Base-by-base conservation (phyloP, 1,284 basidiomycete genomes). In the Ustilago sp. region DNA sequence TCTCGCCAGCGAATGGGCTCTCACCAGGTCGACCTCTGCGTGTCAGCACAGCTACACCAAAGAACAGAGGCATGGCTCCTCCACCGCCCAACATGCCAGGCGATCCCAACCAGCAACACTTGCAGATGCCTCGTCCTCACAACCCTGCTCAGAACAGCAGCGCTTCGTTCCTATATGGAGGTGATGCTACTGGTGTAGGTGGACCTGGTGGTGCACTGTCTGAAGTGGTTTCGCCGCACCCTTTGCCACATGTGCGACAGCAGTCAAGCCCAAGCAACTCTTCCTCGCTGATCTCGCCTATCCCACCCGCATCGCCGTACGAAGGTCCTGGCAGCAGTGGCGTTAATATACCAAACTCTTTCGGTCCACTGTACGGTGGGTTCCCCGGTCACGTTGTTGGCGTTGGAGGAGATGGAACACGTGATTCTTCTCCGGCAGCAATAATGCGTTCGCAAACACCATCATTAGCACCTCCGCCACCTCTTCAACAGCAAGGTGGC, bases 31-130 rank as follows among this genome's bases (percentile, higher is more conserved):
- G 80, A 34, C 81, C 81, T 4, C 56, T 83, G 19, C 78, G 81
- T 5, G 79, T 83, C 19, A 81, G 80, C 65, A 79, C 80, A 0
- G 80, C 81, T 7, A 82, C 81, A 17, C 81, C 81, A 19, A 83
- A 83, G 74, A 83, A 79, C 43, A 68, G 79, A n/a, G 58, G 56
- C 19, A 39, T 55, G 35, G 48, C 58, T 19, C 62, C 69, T 34
- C 55, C 59, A 5, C 51, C 38, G 31, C 60, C 55, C 0, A 62
- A 58, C 51, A 55, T 57, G 54, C 52, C 62, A 4, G 55, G 58
- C 32, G 63, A 68, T 31, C 52, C 60, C 13, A 57, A 57, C 12
- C 52, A 56, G 35, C 72, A 72, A 32, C 72, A 68, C 35, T 55
- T 75, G 47, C 76, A 72, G 35, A 74, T 78, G 76, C 71, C 71